These are phyloP conservation scores for Phylloboletellus chloephorus DNA, from an alignment of 1,284 basidiomycete genomes.

Conservation along the genomic window DNA sequence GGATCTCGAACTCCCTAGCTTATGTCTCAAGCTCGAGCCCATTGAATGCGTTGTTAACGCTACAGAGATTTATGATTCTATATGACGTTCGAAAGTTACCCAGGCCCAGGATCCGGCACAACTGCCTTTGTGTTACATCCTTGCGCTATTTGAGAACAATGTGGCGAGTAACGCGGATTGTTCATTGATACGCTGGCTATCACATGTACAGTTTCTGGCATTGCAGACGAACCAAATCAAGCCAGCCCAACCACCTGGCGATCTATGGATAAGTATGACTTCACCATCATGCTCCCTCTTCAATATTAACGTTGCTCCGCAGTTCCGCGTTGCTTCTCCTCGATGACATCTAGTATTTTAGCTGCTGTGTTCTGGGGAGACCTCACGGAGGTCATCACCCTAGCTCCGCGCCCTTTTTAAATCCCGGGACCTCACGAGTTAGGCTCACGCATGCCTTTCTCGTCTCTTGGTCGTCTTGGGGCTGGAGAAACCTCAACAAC, in stretches of 20 bases:
- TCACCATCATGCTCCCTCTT: constrained; percentile 15
- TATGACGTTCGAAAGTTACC: neutral
- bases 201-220: neutral
- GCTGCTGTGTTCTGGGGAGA: constrained; percentile 18
- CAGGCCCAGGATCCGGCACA: too few relatives aligned
- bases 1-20: constrained; percentile 1
- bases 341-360: constrained; percentile 18
- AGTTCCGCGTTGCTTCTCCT: constrained; percentile 23
- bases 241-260: constrained; percentile 4
- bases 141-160: neutral
- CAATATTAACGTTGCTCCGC: constrained; percentile 18
- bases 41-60: neutral
- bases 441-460: constrained; percentile 38
- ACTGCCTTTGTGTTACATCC: too few relatives aligned
- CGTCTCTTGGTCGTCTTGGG: constrained; percentile 34
- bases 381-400: constrained; percentile 17
- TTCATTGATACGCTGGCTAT: neutral
- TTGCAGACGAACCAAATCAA: constrained; percentile 7
- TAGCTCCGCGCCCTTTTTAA: constrained; percentile 28
- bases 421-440: constrained; percentile 26
- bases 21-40: neutral
- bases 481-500: constrained; percentile 27
- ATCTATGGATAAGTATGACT: constrained; percentile 10
- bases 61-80: neutral
- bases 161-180: neutral